Conservation (phyloP, 768 basidiomycete species). For the Coprinopsis sp. region DNA sequence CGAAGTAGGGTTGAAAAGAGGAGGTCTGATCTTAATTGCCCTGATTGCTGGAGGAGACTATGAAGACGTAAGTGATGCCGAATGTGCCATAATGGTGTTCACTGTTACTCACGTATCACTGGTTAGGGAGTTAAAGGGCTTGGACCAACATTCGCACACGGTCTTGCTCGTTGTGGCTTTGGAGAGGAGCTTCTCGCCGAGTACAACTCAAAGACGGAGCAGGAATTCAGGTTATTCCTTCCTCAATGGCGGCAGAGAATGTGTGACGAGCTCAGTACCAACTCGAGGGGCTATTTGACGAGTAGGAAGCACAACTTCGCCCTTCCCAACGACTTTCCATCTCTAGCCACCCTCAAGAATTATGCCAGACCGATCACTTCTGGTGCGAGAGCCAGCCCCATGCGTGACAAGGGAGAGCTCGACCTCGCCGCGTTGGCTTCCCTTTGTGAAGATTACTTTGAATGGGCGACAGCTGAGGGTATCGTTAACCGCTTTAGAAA, state of each 20-base stretch:
- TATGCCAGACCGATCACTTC: constrained; percentile 38
- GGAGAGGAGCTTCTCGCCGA: constrained; percentile 51
- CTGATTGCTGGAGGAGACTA: constrained; percentile 73
- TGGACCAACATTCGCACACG: constrained; percentile 52
- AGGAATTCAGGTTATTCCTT: constrained; percentile 41
- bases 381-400: constrained; percentile 16
- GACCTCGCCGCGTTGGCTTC: constrained; percentile 49
- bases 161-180: constrained; percentile 59
- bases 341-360: constrained; percentile 48
- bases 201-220: constrained; percentile 24
- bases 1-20: constrained; percentile 55
- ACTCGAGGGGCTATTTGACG: constrained; percentile 42
- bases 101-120: constrained; percentile 26
- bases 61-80: constrained; percentile 24
- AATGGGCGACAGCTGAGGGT: constrained; percentile 63
- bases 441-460: constrained; percentile 61
- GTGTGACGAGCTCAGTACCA: constrained; percentile 44
- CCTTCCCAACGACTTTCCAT: constrained; percentile 51
- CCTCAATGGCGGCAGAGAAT: constrained; percentile 44
- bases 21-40: constrained; percentile 61
- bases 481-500: constrained; percentile 65
- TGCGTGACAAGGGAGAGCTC: constrained; percentile 35
- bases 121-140: constrained; percentile 37
- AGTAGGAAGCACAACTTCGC: constrained; percentile 38
- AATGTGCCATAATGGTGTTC: background rate